Percentiles rank a stretch among this genome's conserved stretches.
phyloP scores from a whole-genome alignment of 345 rosid species.

The Brassica nigra region DNA sequence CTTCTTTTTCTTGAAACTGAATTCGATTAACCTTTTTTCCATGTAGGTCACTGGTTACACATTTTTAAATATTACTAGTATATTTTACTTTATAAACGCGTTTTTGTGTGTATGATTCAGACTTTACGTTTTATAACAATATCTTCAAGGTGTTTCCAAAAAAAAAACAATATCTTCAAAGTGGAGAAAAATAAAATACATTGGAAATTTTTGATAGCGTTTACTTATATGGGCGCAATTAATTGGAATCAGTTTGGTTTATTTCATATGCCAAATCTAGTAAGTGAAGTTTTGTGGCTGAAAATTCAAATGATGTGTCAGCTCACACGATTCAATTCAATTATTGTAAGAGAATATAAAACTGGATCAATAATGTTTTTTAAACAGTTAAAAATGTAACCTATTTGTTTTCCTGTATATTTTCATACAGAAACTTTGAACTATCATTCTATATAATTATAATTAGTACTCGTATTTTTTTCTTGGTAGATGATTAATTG shows the following conservation, averaged over 20 bases:
- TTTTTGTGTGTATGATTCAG: neutral
- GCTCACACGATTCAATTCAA: neutral
- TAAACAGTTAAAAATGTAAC: neutral
- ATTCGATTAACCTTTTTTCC: neutral
- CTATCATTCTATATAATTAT: neutral
- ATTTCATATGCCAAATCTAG: conserved; percentile 34
- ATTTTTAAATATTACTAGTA: neutral
- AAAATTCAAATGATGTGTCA: conserved; percentile 29
- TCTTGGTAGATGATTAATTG: neutral
- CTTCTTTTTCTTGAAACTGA: neutral
- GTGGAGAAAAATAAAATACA: neutral
- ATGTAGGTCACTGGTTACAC: neutral
- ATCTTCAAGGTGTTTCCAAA: no score
- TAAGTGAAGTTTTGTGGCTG: conserved; percentile 36
- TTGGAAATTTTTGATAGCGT: conserved; percentile 5
- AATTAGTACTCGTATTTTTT: neutral
- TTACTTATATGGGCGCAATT: conserved; percentile 13
- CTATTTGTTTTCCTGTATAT: neutral
- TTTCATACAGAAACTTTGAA: neutral
- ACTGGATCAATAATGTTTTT: neutral
- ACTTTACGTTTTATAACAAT: conserved; percentile 2
- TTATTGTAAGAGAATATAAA: neutral
- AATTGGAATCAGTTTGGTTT: conserved; percentile 22
- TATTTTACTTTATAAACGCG: neutral
- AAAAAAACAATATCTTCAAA: neutral